These are phyloP conservation scores for Didymella arachidicola DNA, from an alignment of 2,329 filamentous ascomycete genomes.

Conservation along the genomic window DNA sequence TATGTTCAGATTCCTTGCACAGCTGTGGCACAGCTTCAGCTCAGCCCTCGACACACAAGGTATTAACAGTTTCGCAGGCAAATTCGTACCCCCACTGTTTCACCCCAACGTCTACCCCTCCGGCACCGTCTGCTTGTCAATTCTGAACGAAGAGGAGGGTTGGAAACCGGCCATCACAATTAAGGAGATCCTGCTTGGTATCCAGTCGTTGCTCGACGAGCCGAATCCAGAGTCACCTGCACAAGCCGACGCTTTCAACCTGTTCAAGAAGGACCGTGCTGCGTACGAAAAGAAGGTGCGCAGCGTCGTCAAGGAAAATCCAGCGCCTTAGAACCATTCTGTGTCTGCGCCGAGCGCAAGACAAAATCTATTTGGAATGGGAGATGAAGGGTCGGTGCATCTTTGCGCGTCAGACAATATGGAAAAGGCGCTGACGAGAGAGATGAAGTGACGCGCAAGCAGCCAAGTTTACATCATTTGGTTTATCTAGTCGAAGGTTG, in stretches of 20 bases:
- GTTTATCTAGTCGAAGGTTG: neutral
- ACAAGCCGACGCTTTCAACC: constrained; percentile 95
- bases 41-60: too few relatives aligned
- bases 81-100: constrained; percentile 94
- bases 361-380: neutral
- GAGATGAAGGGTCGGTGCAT: neutral
- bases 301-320: constrained; percentile 88
- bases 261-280: constrained; percentile 87
- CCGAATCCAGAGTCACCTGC: constrained; percentile 97
- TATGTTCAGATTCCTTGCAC: constrained; percentile 58
- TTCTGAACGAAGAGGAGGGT: constrained; percentile 96
- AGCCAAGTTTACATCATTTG: neutral
- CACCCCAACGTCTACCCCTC: constrained; percentile 99
- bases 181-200: constrained; percentile 95
- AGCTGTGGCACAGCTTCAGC: neutral
- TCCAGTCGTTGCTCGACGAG: constrained; percentile 94
- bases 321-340: constrained; percentile 65
- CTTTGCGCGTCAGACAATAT: neutral
- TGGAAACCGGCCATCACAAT: constrained; percentile 99
- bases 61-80: constrained; percentile 68
- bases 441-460: neutral
- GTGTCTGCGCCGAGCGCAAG: neutral
- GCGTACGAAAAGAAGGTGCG: constrained; percentile 91
- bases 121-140: constrained; percentile 95
- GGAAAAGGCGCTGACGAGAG: neutral